Conservation (phyloP, 2,329 filamentous ascomycete genomes). For the Ophiostoma tasmaniense region DNA sequence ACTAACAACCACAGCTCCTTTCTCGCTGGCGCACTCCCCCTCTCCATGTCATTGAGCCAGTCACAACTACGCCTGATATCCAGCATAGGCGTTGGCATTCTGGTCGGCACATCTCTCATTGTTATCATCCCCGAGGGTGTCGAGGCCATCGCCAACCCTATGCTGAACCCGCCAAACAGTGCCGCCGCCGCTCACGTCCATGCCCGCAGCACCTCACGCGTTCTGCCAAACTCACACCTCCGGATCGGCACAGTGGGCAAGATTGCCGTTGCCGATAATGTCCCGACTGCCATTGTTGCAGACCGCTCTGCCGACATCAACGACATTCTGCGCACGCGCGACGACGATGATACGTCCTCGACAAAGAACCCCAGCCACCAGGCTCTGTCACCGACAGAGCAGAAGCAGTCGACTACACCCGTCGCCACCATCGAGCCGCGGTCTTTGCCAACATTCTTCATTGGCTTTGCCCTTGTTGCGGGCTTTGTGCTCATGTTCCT, state of each 20-base stretch:
- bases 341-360: not conserved
- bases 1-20: slow-evolving; percentile 60
- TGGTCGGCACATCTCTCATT: slow-evolving; percentile 90
- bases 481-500: slow-evolving; percentile 97
- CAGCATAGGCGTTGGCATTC: slow-evolving; percentile 82
- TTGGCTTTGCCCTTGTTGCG: slow-evolving; percentile 76
- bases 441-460: slow-evolving; percentile 58
- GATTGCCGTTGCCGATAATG: not conserved
- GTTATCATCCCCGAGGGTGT: slow-evolving; percentile 97
- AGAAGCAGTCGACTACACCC: not conserved
- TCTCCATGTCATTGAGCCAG: slow-evolving; percentile 79
- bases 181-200: not conserved
- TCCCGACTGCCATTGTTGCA: not conserved
- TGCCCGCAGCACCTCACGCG: slow-evolving; percentile 7
- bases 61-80: slow-evolving; percentile 84
- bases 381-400: not conserved
- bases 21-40: slow-evolving; percentile 79
- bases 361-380: not conserved
- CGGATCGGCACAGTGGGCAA: not conserved
- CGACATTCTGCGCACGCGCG: slow-evolving; percentile 1
- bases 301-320: not conserved
- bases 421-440: slow-evolving; percentile 26
- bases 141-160: slow-evolving; percentile 68
- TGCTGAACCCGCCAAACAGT: slow-evolving; percentile 14
- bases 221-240: not conserved